These are phyloP conservation scores for Nannizzia gypsea DNA, from an alignment of 2,329 filamentous ascomycete genomes.

Conservation along the genomic window DNA sequence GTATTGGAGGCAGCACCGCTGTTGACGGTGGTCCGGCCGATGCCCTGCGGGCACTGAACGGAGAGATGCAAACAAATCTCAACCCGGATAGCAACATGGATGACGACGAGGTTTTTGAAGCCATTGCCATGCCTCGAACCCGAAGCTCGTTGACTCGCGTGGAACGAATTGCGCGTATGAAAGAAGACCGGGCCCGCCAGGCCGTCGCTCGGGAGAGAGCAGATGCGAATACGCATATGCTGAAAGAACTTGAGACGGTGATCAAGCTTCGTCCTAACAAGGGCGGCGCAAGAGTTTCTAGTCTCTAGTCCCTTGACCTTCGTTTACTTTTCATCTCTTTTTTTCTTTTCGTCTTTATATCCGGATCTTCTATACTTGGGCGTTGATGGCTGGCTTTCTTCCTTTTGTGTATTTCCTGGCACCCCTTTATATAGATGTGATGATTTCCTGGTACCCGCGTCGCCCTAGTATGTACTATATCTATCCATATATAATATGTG, in stretches of 20 bases:
- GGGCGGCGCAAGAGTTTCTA: neutral
- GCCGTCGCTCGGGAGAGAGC: slow-evolving; percentile 59
- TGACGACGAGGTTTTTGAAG: slow-evolving; percentile 81
- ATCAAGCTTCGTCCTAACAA: slow-evolving; percentile 49
- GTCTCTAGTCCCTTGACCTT: neutral
- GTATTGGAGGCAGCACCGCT: slow-evolving; percentile 35
- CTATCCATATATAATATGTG: neutral
- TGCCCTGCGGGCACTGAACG: slow-evolving; percentile 67
- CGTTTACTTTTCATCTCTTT: neutral
- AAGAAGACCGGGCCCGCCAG: slow-evolving; percentile 69
- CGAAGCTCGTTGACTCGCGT: slow-evolving; percentile 64
- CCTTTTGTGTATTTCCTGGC: neutral
- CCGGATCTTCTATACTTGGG: neutral
- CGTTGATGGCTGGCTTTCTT: neutral
- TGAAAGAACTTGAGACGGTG: slow-evolving; percentile 83
- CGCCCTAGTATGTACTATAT: neutral
- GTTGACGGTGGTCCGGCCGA: slow-evolving; percentile 50
- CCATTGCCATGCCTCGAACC: slow-evolving; percentile 64
- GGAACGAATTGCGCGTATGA: slow-evolving; percentile 76
- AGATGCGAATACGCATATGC: slow-evolving; percentile 78
- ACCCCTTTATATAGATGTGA: neutral
- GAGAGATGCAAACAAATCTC: slow-evolving; percentile 42
- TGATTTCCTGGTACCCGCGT: neutral
- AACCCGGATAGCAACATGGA: slow-evolving; percentile 23
- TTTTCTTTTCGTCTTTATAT: neutral